Base-by-base conservation (phyloP, 148 eudicot genomes). In the Heliosperma pusillum region DNA sequence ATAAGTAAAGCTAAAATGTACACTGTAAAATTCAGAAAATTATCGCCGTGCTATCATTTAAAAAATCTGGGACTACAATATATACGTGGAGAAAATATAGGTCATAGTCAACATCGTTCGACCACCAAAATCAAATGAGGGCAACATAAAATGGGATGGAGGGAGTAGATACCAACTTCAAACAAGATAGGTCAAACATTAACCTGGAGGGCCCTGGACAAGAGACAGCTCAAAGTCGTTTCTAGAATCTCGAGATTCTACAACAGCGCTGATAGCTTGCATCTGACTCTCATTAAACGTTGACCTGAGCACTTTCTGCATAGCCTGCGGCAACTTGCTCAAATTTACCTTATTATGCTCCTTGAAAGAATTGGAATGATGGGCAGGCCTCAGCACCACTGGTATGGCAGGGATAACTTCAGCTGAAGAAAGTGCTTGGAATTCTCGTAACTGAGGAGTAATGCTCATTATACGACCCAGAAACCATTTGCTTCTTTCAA, bases 201-300 rank as follows among this genome's bases (percentile, higher is more conserved):
- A 80, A 92, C 99, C 99, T 92, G 99, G 99, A 82, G 99, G 99
- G 67, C 99, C 99, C 89, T 96, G 99, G 75, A 96, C 88, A 74
- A 96, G 99, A 59, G 94, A 87, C 84, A 96, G 65, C 47, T 84
- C 85, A 64, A 83, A 84, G 62, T 82, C 89, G 80, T 80, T 84
- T 29, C 71, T 79, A 70, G 81, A 83, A 81, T 81, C 85, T 68
- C 87, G 73, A 50, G 86, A 40, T 80, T 85, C 84, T 80, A 79
- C 74, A 71, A 87, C 89, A 86, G 84, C 74, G 79, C 86, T 80
- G 74, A 96, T 89, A 76, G 99, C 99, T 85, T 85, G 93, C 84
- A 96, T 84, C 86, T 96, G 99, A 86, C 97, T 89, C 58, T 74
- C 90, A 82, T 96, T 96, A 79, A 82, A 96, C 74, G 89, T 86